These are phyloP conservation scores for Psilocybe cubensis DNA, from an alignment of 768 basidiomycete genomes.

Conservation along the genomic window DNA sequence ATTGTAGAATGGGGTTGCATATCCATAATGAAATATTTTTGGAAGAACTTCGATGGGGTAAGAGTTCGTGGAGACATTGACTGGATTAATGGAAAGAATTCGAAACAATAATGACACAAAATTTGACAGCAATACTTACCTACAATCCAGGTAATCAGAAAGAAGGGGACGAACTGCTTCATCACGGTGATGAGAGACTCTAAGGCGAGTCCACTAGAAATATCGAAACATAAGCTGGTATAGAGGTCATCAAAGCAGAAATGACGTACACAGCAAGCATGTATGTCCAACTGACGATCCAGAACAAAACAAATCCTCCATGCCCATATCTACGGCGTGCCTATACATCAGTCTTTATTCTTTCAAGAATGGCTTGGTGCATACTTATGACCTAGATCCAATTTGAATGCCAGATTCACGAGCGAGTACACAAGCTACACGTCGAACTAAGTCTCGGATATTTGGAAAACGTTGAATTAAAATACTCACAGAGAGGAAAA, in stretches of 20 bases:
- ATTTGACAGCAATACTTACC: slow-evolving; percentile 35
- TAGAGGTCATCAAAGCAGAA: background rate
- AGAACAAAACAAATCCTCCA: slow-evolving; percentile 65
- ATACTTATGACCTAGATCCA: slow-evolving; percentile 54
- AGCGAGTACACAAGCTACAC: slow-evolving; percentile 59
- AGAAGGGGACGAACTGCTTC: slow-evolving; percentile 61
- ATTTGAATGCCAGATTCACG: slow-evolving; percentile 60
- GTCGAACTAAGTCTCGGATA: background rate
- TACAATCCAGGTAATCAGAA: slow-evolving; percentile 74
- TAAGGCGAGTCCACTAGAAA: slow-evolving; percentile 59
- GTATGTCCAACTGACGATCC: slow-evolving; percentile 69
- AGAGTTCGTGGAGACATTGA: slow-evolving; percentile 61
- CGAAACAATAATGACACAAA: background rate
- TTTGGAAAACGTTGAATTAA: background rate
- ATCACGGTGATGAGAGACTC: slow-evolving; percentile 65
- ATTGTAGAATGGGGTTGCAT: slow-evolving; percentile 75
- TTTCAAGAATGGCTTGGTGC: slow-evolving; percentile 30
- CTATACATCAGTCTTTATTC: background rate
- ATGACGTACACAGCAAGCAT: slow-evolving; percentile 61
- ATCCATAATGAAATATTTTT: slow-evolving; percentile 64
- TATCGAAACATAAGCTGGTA: background rate
- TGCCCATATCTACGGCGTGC: slow-evolving; percentile 42
- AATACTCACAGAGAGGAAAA: slow-evolving; percentile 29
- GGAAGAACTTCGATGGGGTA: slow-evolving; percentile 66
- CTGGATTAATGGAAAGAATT: slow-evolving; percentile 31